Base-by-base conservation (phyloP, 2,329 filamentous ascomycete genomes). In the Penicillium brevicompactum region DNA sequence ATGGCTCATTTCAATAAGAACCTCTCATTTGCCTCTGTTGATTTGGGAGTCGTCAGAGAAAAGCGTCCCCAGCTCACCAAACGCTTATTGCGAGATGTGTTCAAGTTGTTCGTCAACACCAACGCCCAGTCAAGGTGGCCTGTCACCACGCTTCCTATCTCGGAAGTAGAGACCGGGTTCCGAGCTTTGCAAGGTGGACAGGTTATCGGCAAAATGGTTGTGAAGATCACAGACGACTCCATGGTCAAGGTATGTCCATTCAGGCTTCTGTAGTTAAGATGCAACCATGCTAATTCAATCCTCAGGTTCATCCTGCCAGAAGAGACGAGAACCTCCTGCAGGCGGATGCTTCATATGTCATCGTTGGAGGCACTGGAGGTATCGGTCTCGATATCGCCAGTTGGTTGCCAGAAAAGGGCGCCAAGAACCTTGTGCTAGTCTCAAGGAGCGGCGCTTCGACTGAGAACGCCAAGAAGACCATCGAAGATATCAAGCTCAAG, bases 291-390 rank as follows among this genome's bases (percentile, higher is more conserved):
- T 63, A 45, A 63, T 11, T 13, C 8, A 5, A 3, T 1, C 10
- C 18, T 0, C 5, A 65, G 63, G 63, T 65, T 14, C 55, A 65
- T 31, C 63, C 63, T 1, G 58, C 63, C 7, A 49, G 61, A 24
- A 60, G 53, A 21, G 60, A 61, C 16, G 61, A 63, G 16, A 54
- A 54, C 6, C 57, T 65, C 3, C 58, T 65, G 4, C 51, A 45
- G 5, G 16, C 59, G 6, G 58, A 66, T 11, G 75, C 70, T 1
- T 82, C 83, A 0, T 87, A 87, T 55, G 58, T 87, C 5, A 69
- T 87, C 2, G 76, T 78, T 2, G 84, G 85, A n/a, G 83, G 83
- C 1, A 74, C 85, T 0, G 82, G 83, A 9, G 84, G 84, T 1
- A 74, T 87, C 1, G 84, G 84, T 1, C 75, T 77, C 11, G 78